Evolutionary conservation across 2,329 filamentous ascomycete genomes (phyloP).

Genomic region (Stromatinia cepivora): DNA sequence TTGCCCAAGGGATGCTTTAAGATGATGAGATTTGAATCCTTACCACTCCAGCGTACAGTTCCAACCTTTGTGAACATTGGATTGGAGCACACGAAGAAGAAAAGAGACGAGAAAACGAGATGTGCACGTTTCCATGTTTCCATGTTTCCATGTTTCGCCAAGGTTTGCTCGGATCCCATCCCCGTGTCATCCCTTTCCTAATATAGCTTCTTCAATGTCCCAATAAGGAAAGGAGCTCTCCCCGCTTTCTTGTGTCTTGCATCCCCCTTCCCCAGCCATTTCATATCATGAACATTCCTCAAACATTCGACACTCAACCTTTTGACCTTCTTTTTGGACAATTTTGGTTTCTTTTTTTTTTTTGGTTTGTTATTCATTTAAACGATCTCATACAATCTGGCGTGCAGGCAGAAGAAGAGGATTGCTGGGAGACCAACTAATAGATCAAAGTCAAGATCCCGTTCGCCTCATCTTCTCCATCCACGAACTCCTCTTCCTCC

Average conservation of each 20-base stretch:
- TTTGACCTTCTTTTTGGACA: conserved; percentile 1
- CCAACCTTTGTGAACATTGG: background rate
- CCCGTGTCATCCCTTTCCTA: background rate
- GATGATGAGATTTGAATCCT: background rate
- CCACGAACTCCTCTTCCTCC: background rate
- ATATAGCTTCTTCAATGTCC: conserved; percentile 6
- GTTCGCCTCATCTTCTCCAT: background rate
- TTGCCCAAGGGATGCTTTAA: background rate
- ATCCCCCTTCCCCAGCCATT: conserved; percentile 17
- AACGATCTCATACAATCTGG: conserved; percentile 14
- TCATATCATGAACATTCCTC: conserved; percentile 7
- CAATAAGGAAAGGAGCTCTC: conserved; percentile 32
- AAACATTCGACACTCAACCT: background rate
- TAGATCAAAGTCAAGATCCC: conserved; percentile 2
- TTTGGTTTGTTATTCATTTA: background rate
- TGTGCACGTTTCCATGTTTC: too few species aligned
- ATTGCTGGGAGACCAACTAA: background rate
- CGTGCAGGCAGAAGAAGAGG: conserved; percentile 7
- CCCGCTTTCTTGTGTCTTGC: conserved; percentile 24
- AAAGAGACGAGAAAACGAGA: background rate
- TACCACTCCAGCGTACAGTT: background rate
- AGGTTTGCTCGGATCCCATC: conserved; percentile 1
- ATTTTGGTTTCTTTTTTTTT: background rate
- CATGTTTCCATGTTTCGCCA: conserved; percentile 1
- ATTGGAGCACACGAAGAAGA: background rate